Evolutionary conservation across 768 basidiomycete genomes (phyloP).

Genomic region (Lactarius hatsudake): DNA sequence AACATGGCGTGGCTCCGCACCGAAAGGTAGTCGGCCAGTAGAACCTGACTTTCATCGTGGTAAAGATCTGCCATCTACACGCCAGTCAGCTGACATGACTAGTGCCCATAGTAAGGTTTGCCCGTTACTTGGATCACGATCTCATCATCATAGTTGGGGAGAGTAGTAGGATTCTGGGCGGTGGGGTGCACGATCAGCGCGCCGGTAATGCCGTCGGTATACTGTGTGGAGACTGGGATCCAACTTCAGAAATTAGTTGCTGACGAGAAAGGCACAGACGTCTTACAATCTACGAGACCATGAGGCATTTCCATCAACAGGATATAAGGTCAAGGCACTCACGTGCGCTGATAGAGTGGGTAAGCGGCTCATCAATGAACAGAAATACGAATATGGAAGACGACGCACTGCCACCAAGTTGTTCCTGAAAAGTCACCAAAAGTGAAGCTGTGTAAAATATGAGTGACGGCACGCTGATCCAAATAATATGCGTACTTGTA

Average conservation of each 20-base stretch:
- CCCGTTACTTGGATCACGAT: constrained; percentile 30
- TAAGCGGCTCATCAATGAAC: not conserved
- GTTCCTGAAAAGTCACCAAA: constrained; percentile 45
- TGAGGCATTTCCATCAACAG: not conserved
- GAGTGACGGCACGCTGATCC: not conserved
- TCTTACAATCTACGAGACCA: constrained; percentile 28
- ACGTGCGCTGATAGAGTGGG: constrained; percentile 29
- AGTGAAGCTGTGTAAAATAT: constrained; percentile 35
- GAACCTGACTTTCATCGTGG: constrained; percentile 30
- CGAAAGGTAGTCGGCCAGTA: constrained; percentile 31
- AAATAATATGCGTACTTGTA: constrained; percentile 34
- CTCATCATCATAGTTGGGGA: constrained; percentile 42
- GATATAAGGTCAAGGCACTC: constrained; percentile 3
- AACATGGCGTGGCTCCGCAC: constrained; percentile 23
- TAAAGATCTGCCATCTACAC: constrained; percentile 41
- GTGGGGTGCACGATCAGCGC: constrained; percentile 47
- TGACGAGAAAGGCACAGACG: not conserved
- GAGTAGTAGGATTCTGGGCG: constrained; percentile 33
- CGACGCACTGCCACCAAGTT: constrained; percentile 48
- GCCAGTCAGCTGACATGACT: not conserved
- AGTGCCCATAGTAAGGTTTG: not conserved
- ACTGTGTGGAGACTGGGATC: constrained; percentile 33
- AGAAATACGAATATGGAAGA: not conserved
- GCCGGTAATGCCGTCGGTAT: constrained; percentile 51
- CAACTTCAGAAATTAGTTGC: not conserved